Percentiles rank a stretch among this genome's conserved stretches.
Evolutionary conservation across 2,329 filamentous ascomycete species (phyloP).

Genomic region (Amauroascus verrucosus): DNA sequence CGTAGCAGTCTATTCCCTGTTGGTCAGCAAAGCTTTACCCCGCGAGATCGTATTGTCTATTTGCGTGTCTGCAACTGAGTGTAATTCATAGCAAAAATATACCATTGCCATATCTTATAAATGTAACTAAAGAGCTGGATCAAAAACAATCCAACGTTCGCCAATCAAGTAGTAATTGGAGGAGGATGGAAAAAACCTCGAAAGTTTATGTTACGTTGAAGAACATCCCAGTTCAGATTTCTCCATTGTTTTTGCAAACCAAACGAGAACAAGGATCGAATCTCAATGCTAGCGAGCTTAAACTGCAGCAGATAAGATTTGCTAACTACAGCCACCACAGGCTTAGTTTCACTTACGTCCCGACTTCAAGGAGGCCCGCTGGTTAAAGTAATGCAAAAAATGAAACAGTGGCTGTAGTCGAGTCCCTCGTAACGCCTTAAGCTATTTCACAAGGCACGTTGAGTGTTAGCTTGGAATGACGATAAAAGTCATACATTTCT

Average conservation of each 20-base stretch:
- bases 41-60: not conserved
- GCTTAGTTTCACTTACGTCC: not conserved
- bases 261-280: not conserved
- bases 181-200: too few relatives aligned
- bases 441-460: too few relatives aligned
- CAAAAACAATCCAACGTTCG: not conserved
- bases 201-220: not conserved
- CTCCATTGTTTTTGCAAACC: not conserved
- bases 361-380: not conserved
- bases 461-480: not conserved
- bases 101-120: not conserved
- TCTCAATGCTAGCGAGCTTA: not conserved
- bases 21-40: not conserved
- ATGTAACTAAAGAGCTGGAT: not conserved
- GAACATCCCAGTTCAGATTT: not conserved
- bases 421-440: too few relatives aligned
- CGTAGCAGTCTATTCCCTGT: conserved; percentile 1
- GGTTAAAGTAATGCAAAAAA: not conserved
- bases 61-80: not conserved
- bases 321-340: not conserved
- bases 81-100: not conserved
- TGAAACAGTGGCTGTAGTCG: too few relatives aligned
- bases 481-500: too few relatives aligned
- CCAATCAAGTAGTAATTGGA: too few relatives aligned
- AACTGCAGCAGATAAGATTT: not conserved